phyloP scores from a whole-genome alignment of 2,329 filamentous ascomycete genomes.

The Periglandula ipomoeae region DNA sequence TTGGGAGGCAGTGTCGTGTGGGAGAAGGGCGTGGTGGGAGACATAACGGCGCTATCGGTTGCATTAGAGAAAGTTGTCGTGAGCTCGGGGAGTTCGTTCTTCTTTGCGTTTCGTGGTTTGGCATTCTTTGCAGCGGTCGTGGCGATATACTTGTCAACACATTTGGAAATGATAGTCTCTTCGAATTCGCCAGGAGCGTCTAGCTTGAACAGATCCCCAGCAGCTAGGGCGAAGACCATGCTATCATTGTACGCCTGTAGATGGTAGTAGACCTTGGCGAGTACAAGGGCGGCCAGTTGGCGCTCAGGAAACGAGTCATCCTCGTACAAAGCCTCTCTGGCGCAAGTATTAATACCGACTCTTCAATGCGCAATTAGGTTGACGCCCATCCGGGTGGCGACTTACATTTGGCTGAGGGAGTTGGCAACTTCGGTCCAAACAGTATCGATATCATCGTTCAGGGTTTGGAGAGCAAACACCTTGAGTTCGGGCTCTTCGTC shows the following conservation, averaged over 20 bases:
- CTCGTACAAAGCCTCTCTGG: slow-evolving; percentile 92
- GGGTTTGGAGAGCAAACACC: slow-evolving; percentile 86
- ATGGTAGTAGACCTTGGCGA: slow-evolving; percentile 98
- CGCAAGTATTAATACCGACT: slow-evolving; percentile 1
- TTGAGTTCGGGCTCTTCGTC: slow-evolving; percentile 92
- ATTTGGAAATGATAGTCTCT: slow-evolving; percentile 98
- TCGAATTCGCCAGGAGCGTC: slow-evolving; percentile 90
- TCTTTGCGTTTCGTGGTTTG: slow-evolving; percentile 32
- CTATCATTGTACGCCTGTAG: slow-evolving; percentile 98
- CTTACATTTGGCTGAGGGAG: slow-evolving; percentile 84
- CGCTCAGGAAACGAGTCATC: slow-evolving; percentile 91
- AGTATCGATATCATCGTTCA: slow-evolving; percentile 94
- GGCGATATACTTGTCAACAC: slow-evolving; percentile 93
- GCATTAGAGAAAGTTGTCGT: slow-evolving; percentile 69
- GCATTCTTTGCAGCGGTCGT: slow-evolving; percentile 47
- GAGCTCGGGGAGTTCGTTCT: slow-evolving; percentile 53
- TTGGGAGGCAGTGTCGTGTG: slow-evolving; percentile 90
- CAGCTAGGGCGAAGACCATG: slow-evolving; percentile 94
- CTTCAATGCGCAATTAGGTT: background rate
- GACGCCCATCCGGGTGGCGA: slow-evolving; percentile 6
- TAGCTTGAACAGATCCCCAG: slow-evolving; percentile 90
- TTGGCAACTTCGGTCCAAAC: slow-evolving; percentile 97
- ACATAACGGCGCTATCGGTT: slow-evolving; percentile 63
- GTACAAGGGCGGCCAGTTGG: slow-evolving; percentile 85
- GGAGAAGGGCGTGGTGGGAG: slow-evolving; percentile 90